phyloP scores from a whole-genome alignment of 139 green algal genomes.

The Pycnococcus provasolii region DNA sequence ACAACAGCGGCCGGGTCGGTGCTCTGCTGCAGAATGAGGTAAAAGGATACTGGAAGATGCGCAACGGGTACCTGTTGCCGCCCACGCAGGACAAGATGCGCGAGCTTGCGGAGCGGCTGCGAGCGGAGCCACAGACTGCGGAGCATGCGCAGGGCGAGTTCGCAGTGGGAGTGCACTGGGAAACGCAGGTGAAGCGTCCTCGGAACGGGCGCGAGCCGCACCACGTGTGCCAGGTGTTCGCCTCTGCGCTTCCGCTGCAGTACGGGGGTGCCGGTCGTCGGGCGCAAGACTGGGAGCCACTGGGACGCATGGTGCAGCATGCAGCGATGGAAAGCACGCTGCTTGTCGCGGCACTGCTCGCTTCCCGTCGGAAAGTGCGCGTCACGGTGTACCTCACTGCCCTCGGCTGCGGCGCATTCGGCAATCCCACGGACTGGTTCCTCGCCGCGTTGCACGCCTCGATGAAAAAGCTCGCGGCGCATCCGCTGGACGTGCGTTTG shows the following conservation, averaged over 20 bases:
- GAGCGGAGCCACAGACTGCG: background rate
- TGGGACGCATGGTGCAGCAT: background rate
- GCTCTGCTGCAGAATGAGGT: background rate
- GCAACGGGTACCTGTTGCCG: constrained; percentile 3
- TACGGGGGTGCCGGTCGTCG: background rate
- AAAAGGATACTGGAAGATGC: background rate
- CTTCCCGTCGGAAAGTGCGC: background rate
- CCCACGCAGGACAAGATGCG: background rate
- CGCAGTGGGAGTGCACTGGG: background rate
- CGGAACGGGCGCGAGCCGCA: background rate
- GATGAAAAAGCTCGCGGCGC: too few relatives aligned
- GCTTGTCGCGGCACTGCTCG: background rate
- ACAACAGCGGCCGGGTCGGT: background rate
- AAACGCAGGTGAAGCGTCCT: background rate
- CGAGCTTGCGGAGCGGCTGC: background rate
- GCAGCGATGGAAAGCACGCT: background rate
- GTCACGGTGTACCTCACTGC: constrained; percentile 1
- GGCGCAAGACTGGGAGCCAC: constrained; percentile 6
- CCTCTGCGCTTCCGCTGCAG: background rate
- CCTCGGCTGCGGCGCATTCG: background rate
- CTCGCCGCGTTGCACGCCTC: background rate
- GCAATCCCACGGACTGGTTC: constrained; percentile 1
- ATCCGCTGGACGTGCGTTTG: too few relatives aligned
- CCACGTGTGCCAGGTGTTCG: constrained; percentile 1
- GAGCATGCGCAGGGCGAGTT: background rate